These are phyloP conservation scores for Fragosphaeria purpurea DNA, from an alignment of 2,329 filamentous ascomycete genomes.

Conservation along the genomic window DNA sequence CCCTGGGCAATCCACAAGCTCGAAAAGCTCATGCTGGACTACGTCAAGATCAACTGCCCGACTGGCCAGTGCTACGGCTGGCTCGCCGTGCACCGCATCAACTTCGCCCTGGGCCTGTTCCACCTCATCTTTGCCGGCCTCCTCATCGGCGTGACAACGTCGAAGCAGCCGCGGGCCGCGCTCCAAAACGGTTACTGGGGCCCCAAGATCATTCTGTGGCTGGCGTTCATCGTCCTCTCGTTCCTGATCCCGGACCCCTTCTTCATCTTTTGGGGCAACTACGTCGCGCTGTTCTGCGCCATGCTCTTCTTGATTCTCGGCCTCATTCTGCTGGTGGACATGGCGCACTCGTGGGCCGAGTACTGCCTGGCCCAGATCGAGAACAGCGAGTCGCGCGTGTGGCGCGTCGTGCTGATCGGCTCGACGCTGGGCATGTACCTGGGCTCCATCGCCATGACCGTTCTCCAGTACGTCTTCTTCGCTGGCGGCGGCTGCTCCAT, in stretches of 20 bases:
- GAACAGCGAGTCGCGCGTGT: constrained; percentile 70
- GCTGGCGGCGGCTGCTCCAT: constrained; percentile 72
- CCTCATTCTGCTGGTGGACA: constrained; percentile 82
- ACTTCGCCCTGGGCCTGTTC: constrained; percentile 92
- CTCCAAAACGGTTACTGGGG: constrained; percentile 99
- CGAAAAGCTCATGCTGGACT: constrained; percentile 83
- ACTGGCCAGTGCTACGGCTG: constrained; percentile 90
- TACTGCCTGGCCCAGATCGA: constrained; percentile 93
- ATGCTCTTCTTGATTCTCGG: constrained; percentile 92
- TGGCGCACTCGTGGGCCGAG: constrained; percentile 95
- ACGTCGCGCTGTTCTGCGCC: constrained; percentile 76
- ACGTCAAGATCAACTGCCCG: constrained; percentile 88
- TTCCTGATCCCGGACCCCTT: constrained; percentile 94
- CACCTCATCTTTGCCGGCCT: constrained; percentile 78
- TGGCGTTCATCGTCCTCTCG: constrained; percentile 75
- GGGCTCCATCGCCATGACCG: constrained; percentile 82
- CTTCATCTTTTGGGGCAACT: constrained; percentile 94
- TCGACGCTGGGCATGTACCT: constrained; percentile 93
- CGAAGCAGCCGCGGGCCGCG: constrained; percentile 75
- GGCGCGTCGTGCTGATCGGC: constrained; percentile 80
- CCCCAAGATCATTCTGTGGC: constrained; percentile 85
- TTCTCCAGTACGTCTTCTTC: constrained; percentile 97
- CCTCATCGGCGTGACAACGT: constrained; percentile 76
- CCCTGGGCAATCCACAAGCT: constrained; percentile 97
- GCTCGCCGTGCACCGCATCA: constrained; percentile 93